Base-by-base conservation (phyloP, 2,329 filamentous ascomycete species). In the Cryphonectria nitschkei region DNA sequence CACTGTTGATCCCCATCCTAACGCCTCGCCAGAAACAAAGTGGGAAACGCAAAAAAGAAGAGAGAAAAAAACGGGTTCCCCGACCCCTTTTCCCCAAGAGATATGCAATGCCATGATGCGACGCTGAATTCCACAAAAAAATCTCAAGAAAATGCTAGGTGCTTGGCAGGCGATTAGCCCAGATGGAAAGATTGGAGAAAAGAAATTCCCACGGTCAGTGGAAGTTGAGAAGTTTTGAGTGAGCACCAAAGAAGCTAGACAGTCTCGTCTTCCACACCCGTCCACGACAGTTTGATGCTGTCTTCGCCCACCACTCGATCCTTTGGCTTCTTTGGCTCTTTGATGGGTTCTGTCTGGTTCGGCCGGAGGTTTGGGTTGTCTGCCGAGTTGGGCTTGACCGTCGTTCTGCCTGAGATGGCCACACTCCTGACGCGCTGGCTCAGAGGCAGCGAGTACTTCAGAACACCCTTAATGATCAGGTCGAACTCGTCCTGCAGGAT, bases 401-500 rank as follows among this genome's bases (percentile, higher is more conserved):
- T 85, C 13, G 86, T 86, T 74, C 88, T 84, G 43, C 87, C 88
- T 13, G 88, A 86, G 61, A 91, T 88, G 9, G 87, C 84, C 11
- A 88, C 87, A 74, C 86, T 90, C 73, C 88, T 83, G 52, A 89
- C 80, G 68, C 85, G 86, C 74, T 88, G 86, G 75, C 88, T 91
- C 67, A 91, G 81, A 2, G 89, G 89, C 46, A 91, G 82, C 41
- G 84, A 88, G 77, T 99, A 99, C 78, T 95, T 94, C 75, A 99
- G 85, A 19, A 96, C 92, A 32, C 96, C 96, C 76, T 96, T 91
- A 58, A 99, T 88, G 72, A 98, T 95, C 65, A 99, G 86, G 75
- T 98, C 94, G 76, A 98, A 99, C 61, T 95, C 93, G 79, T 98
- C 93, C 74, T 97, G 89, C 66, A 98, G 85, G 63, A 98, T 95